Conservation (phyloP, 1,284 basidiomycete species). For the Xanthoconium separans region DNA sequence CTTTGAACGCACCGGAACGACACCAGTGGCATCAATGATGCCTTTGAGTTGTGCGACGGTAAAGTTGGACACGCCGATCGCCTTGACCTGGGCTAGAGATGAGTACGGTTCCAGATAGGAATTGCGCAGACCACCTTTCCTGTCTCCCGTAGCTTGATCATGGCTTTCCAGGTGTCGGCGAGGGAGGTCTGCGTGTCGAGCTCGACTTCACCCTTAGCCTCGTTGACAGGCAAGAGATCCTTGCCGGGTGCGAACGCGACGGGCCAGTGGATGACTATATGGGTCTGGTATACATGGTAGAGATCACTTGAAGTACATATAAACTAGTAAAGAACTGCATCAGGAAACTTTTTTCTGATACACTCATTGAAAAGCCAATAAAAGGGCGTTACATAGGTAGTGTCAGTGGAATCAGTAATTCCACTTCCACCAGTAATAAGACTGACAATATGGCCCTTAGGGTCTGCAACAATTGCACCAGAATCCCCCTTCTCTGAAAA, state of each 20-base stretch:
- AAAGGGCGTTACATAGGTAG: no score
- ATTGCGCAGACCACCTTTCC: conserved; percentile 37
- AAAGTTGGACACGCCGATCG: conserved; percentile 83
- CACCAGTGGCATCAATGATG: conserved; percentile 70
- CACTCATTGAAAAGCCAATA: no score
- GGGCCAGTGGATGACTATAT: conserved; percentile 86
- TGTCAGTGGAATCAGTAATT: no score
- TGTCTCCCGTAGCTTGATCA: conserved; percentile 58
- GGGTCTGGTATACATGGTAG: conserved; percentile 19
- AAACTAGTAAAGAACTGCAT: no score
- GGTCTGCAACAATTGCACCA: no score
- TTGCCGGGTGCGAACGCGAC: conserved; percentile 69
- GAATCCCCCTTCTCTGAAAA: no score
- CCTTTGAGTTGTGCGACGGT: conserved; percentile 63
- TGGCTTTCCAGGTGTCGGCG: conserved; percentile 82
- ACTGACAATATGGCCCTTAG: no score
- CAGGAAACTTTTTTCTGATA: no score
- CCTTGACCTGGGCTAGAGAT: conserved; percentile 43
- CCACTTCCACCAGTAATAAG: no score
- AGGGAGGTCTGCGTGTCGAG: conserved; percentile 63
- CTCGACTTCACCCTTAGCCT: conserved; percentile 43
- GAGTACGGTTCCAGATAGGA: background rate
- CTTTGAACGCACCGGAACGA: conserved; percentile 52
- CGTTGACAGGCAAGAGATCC: conserved; percentile 54
- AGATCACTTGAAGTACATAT: no score